phyloP scores from a whole-genome alignment of 176 grass and related monocot species.

The Aegilops umbellulata region DNA sequence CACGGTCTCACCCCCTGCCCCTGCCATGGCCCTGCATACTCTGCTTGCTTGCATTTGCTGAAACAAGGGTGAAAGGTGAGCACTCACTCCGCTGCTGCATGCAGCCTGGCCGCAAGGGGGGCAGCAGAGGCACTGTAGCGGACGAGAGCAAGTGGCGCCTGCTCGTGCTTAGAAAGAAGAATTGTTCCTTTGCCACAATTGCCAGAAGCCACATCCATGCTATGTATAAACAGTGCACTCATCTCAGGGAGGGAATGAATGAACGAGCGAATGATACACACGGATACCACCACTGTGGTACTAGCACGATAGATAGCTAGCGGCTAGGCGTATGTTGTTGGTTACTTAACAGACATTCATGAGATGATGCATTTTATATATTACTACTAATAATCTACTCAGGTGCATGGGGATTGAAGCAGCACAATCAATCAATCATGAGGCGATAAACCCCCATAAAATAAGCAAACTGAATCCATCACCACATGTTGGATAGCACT shows the following conservation, averaged over 20 bases:
- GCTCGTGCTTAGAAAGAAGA: neutral
- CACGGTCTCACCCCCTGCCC: neutral
- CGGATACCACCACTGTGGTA: neutral
- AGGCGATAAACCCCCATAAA: too few relatives aligned
- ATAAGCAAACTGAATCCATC: too few relatives aligned
- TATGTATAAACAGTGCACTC: neutral
- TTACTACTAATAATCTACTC: neutral
- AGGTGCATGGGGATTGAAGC: conserved; percentile 11
- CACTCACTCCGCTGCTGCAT: neutral
- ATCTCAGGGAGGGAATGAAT: neutral
- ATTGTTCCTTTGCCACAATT: conserved; percentile 30
- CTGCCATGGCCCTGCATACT: neutral
- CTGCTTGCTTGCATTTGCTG: conserved; percentile 30
- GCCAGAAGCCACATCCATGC: neutral
- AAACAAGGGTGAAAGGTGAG: neutral
- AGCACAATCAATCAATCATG: too few relatives aligned
- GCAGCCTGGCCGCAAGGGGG: neutral
- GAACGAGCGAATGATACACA: neutral
- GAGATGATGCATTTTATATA: neutral
- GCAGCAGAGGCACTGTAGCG: neutral
- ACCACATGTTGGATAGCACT: conserved; percentile 30
- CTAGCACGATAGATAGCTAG: neutral
- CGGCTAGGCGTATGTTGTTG: conserved; percentile 3
- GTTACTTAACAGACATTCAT: conserved; percentile 17
- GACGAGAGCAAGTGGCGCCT: conserved; percentile 8